phyloP scores from a whole-genome alignment of 2,329 filamentous ascomycete genomes.

The Aureobasidium sp. region DNA sequence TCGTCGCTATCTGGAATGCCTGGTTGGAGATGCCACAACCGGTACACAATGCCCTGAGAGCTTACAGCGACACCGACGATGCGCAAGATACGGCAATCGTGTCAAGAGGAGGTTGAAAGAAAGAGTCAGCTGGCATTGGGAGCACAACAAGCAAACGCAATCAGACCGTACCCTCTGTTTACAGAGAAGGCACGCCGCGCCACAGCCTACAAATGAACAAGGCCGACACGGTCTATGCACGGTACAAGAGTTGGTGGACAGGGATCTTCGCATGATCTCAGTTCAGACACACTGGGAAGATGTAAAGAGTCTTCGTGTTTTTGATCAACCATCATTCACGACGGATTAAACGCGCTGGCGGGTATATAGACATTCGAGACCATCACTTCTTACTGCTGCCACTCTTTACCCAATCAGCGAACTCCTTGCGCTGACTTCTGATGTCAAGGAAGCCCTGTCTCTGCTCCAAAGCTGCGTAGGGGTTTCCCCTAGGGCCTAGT shows the following conservation, averaged over 20 bases:
- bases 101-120: not conserved
- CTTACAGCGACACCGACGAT: not conserved
- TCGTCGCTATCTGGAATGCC: conserved; percentile 44
- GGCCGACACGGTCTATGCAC: not conserved
- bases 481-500: conserved; percentile 68
- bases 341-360: not conserved
- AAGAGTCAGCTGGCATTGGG: not conserved
- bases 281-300: not conserved
- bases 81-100: not conserved
- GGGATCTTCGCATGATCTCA: not conserved
- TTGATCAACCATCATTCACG: not conserved
- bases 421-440: conserved; percentile 65
- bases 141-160: not conserved
- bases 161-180: not conserved
- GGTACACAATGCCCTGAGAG: not conserved
- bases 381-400: conserved; percentile 19
- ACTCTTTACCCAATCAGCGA: conserved; percentile 62
- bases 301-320: not conserved
- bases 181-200: conserved; percentile 2
- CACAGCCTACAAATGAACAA: not conserved
- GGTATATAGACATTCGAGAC: not conserved
- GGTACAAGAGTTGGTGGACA: not conserved
- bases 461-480: conserved; percentile 71
- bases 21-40: conserved; percentile 13
- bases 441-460: conserved; percentile 83